Percentiles rank a stretch among this genome's conserved stretches.
Evolutionary conservation across 306 rosid species (phyloP).

Genomic region (Glycyrrhiza uralensis): DNA sequence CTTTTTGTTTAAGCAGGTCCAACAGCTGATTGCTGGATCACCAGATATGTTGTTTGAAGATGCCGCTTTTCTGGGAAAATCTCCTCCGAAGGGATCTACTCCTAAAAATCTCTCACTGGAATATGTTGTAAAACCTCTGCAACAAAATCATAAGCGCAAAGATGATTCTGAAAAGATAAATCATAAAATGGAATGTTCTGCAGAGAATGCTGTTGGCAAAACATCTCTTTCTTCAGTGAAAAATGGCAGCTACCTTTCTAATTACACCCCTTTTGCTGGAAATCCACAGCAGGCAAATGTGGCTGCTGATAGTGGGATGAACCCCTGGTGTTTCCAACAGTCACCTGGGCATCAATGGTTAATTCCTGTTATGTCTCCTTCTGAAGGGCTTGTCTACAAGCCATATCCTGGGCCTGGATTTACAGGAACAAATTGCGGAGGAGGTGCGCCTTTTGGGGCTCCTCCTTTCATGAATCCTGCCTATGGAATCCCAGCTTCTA

Average conservation of each 20-base stretch:
- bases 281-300: slow-evolving; percentile 41
- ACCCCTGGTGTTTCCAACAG: slow-evolving; percentile 70
- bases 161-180: slow-evolving; percentile 54
- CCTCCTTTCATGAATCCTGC: slow-evolving; percentile 55
- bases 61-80: slow-evolving; percentile 56
- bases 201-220: slow-evolving; percentile 86
- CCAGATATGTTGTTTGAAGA: slow-evolving; percentile 75
- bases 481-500: slow-evolving; percentile 55
- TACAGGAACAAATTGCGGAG: slow-evolving; percentile 56
- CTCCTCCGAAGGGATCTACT: slow-evolving; percentile 47
- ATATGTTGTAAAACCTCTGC: slow-evolving; percentile 41
- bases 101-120: slow-evolving; percentile 53
- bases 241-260: slow-evolving; percentile 55
- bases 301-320: slow-evolving; percentile 49
- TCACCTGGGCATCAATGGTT: slow-evolving; percentile 81
- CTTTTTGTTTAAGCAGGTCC: slow-evolving; percentile 66
- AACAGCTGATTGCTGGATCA: slow-evolving; percentile 82
- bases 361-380: slow-evolving; percentile 82
- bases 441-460: slow-evolving; percentile 61
- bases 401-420: slow-evolving; percentile 78
- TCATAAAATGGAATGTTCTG: slow-evolving; percentile 71
- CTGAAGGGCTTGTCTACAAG: slow-evolving; percentile 94
- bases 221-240: slow-evolving; percentile 53
- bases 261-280: slow-evolving; percentile 45
- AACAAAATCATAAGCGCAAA: slow-evolving; percentile 37